These are phyloP conservation scores for Claviceps quebecensis DNA, from an alignment of 2,329 filamentous ascomycete species.

Conservation along the genomic window DNA sequence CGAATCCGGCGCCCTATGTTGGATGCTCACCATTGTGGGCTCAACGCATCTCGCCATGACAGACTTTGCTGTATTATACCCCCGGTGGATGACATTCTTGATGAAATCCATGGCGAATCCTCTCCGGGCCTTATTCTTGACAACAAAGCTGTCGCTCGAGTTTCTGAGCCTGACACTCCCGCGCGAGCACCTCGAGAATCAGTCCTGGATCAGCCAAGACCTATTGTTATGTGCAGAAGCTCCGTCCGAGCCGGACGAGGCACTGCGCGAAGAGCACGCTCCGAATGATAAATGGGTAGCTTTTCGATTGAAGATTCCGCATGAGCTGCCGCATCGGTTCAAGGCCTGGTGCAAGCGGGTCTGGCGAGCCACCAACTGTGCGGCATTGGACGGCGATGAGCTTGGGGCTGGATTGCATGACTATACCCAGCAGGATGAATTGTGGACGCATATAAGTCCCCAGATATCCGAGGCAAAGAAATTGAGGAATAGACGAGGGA, in stretches of 20 bases:
- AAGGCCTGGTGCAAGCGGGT: conserved; percentile 28
- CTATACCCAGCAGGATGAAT: conserved; percentile 10
- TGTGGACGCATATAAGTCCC: conserved; percentile 13
- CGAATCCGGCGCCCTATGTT: conserved; percentile 29
- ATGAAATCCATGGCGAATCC: conserved; percentile 52
- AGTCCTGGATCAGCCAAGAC: conserved; percentile 38
- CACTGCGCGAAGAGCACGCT: conserved; percentile 36
- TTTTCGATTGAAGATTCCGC: conserved; percentile 39
- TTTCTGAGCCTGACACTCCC: conserved; percentile 43
- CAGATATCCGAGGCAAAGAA: conserved; percentile 2
- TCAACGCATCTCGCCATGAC: conserved; percentile 53
- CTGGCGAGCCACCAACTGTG: conserved; percentile 8
- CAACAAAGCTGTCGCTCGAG: conserved; percentile 47
- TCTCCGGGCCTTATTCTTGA: conserved; percentile 46
- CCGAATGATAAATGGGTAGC: conserved; percentile 46
- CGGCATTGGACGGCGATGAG: conserved; percentile 2
- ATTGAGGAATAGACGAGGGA: background rate
- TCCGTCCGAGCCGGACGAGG: conserved; percentile 21
- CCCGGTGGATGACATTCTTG: conserved; percentile 39
- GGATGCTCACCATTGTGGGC: conserved; percentile 40
- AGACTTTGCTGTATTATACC: conserved; percentile 53
- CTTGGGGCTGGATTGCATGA: conserved; percentile 9
- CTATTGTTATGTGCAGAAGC: conserved; percentile 31
- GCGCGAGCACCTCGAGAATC: conserved; percentile 30
- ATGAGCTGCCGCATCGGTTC: conserved; percentile 40